Conservation (phyloP, 75 land plant species). For the Pseudotsuga menziesii region DNA sequence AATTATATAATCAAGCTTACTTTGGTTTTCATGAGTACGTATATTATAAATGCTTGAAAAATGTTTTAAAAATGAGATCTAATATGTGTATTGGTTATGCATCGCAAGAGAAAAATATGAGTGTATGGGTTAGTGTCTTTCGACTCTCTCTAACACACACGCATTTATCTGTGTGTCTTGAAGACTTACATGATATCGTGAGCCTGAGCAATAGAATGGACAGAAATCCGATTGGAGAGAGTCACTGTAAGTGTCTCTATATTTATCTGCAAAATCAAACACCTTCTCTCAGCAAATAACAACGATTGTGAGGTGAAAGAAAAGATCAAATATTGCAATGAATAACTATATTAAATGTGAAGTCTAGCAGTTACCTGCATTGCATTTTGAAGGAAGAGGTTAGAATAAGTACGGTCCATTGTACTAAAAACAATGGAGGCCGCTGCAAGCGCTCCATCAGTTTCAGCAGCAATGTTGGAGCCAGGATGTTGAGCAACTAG, state of each 20-base stretch:
- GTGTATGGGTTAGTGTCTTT: no score
- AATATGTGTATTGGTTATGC: no score
- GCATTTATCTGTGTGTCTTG: no score
- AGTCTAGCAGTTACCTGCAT: not conserved
- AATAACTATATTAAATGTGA: no score
- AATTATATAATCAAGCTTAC: no score
- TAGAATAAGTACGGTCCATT: constrained; percentile 15
- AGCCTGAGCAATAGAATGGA: constrained; percentile 49
- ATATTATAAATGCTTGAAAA: no score
- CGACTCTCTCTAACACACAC: no score
- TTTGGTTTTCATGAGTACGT: no score
- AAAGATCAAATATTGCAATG: no score
- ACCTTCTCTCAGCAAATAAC: not conserved
- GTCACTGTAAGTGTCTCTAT: constrained; percentile 44
- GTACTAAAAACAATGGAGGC: constrained; percentile 23
- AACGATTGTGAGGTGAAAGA: not conserved
- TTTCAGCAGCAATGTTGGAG: constrained; percentile 33
- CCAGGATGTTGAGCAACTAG: constrained; percentile 23
- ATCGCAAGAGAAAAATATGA: no score
- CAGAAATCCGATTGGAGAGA: constrained; percentile 23
- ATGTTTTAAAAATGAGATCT: no score
- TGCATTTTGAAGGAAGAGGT: constrained; percentile 14
- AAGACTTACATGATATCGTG: constrained; percentile 33
- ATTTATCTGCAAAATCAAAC: constrained; percentile 20
- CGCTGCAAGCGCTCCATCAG: constrained; percentile 42